phyloP scores from a whole-genome alignment of 163 green algal genomes.

The Volvox carteri region DNA sequence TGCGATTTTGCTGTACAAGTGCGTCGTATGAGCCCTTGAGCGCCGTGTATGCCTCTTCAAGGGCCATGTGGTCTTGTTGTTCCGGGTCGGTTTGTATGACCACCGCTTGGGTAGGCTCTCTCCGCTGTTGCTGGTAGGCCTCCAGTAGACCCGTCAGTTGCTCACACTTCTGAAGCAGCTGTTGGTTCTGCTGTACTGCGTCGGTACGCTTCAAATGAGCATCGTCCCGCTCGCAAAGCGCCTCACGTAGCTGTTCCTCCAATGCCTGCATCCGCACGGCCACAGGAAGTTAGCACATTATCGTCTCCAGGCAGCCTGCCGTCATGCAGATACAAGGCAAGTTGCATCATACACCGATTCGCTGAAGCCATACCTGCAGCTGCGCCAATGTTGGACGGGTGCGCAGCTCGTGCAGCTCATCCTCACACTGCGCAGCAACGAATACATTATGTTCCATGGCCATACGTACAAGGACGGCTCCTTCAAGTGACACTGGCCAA shows the following conservation, averaged over 20 bases:
- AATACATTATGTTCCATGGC: too few relatives aligned
- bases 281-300: too few relatives aligned
- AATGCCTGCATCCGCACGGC: not conserved
- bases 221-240: not conserved
- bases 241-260: conserved; percentile 6
- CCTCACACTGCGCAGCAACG: conserved; percentile 14
- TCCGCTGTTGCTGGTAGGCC: not conserved
- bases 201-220: not conserved
- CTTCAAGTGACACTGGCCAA: too few relatives aligned
- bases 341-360: too few relatives aligned
- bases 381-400: not conserved
- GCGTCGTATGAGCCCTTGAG: not conserved
- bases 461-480: too few relatives aligned
- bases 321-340: too few relatives aligned
- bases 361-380: conserved; percentile 12
- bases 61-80: not conserved
- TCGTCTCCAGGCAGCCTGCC: too few relatives aligned
- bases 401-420: conserved; percentile 26
- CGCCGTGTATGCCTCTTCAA: not conserved
- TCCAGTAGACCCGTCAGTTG: not conserved
- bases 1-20: not conserved
- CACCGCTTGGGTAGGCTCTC: too few relatives aligned
- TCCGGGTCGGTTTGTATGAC: not conserved
- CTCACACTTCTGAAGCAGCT: not conserved
- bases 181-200: not conserved